Evolutionary conservation across 2,329 filamentous ascomycete species (phyloP), one percentile per base, ranked within the genome.

Genomic region (Alternaria gaisen): DNA sequence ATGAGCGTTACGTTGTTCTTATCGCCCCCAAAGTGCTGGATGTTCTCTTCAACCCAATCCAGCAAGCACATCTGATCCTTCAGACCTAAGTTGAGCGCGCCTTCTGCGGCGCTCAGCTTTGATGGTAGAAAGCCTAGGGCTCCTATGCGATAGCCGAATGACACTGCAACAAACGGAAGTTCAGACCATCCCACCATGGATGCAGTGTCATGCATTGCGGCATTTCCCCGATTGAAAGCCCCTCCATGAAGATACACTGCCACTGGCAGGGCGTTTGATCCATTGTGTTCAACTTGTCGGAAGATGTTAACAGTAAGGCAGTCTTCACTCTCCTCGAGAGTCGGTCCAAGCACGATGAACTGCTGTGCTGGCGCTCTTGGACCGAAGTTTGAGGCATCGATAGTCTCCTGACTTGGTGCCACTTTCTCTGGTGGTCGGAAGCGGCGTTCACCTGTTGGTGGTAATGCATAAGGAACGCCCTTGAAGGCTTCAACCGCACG

Each of bases 221-320:
- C 65, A 46, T 59, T 71, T 9, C 70, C 70, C 10, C 68, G 58
- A 50, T 79, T 89, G 79, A 90, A 90, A 6, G 81, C 84, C 3
- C 88, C 88, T 44, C 88, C 88, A 70, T 90, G 88, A 32, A 90
- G 77, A 70, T 88, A 89, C 2, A 90, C 62, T 24, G 68, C 62
- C 18, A 68, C 67, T 6, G 70, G 68, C 38, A 67, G 50, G 18
- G 43, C 38, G 18, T 50, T 34, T 9, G 56, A 53, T 38, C 53
- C 44, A 34, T 56, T 53, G 20, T 52, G 14, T 53, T 43, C 20
- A 26, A 59, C 55, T 24, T 60, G 64, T 46, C 60, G 64, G 58
- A 60, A 72, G 8, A 71, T 58, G 14, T 72, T 72, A n/a, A 65
- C 56, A 16, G 61, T 70, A 10, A 72, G 53, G 36, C 70, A 72